Percentiles rank a stretch among this genome's conserved stretches.
Evolutionary conservation across 352 stramenopile species (phyloP).

Genomic region (Pythium oligandrum): DNA sequence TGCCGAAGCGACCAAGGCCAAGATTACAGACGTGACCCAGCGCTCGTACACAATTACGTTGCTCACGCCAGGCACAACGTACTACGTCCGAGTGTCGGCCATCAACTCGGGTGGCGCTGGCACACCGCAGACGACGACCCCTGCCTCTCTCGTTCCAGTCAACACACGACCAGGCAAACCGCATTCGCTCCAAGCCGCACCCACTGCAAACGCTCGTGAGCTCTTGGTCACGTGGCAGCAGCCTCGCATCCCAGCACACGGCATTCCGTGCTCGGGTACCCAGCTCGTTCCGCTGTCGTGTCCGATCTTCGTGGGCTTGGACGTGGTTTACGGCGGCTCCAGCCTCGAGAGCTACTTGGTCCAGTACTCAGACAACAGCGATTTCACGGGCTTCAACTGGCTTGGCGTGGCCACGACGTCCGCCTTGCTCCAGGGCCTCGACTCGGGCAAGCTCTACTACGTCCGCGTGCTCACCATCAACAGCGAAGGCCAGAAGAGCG

Average conservation of each 20-base stretch:
- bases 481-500: conserved; percentile 59
- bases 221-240: conserved; percentile 62
- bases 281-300: conserved; percentile 47
- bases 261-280: conserved; percentile 65
- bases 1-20: conserved; percentile 50
- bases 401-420: conserved; percentile 57
- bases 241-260: conserved; percentile 55
- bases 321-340: conserved; percentile 89
- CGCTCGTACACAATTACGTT: conserved; percentile 75
- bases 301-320: conserved; percentile 58
- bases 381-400: conserved; percentile 75
- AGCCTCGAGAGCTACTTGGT: conserved; percentile 90
- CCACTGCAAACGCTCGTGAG: conserved; percentile 26
- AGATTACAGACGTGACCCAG: conserved; percentile 52
- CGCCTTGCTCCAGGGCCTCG: conserved; percentile 54
- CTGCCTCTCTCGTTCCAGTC: conserved; percentile 38
- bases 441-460: conserved; percentile 70
- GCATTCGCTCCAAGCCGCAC: conserved; percentile 32
- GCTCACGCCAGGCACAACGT: conserved; percentile 75
- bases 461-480: conserved; percentile 84
- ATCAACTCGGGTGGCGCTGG: conserved; percentile 54
- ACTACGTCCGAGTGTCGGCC: conserved; percentile 90
- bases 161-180: conserved; percentile 66
- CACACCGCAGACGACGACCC: conserved; percentile 47
- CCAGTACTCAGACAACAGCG: conserved; percentile 77